Evolutionary conservation across 208 protist species (phyloP), one percentile per base, ranked within the genome.

Genomic region (Leishmania mexicana): DNA sequence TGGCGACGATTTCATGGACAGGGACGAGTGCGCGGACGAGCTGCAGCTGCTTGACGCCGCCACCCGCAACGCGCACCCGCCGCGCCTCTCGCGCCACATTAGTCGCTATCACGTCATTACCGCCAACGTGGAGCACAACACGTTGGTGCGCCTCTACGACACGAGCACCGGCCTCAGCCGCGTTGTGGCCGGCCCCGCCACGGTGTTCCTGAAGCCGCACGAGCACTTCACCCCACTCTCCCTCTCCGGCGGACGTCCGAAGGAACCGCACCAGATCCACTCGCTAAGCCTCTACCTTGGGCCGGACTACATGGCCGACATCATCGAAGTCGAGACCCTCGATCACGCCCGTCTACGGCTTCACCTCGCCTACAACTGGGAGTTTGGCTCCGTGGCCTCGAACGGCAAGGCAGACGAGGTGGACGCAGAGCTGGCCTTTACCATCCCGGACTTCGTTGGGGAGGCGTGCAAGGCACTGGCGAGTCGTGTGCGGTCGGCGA

Each of bases 291-390:
- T 99, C 28, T 97, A 94, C 80, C 87, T 99, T 28, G 98, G 98
- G n/a, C 98, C 98, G 24, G 97, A 99, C 87, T 99, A 98, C 85
- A 99, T 99, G 95, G 91, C 95, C 17, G 98, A 99, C 84, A 71
- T 90, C 31, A 91, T 99, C 81, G 90, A 92, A 40, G 96, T 99
- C 0, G 97, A 99, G 88, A 99, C 98, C 0, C 86, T 92, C 47
- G 99, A 99, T 75, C 98, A 99, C 91, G 95, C 98, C 4, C 92
- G 97, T 19, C 91, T 99, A 70, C 84, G 83, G 40, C 88, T 99
- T 47, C 85, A 98, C 71, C 88, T 99, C 4, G 94, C 96, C 65
- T 99, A 99, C 95, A 99, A 99, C 88, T 99, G 99, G 99, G 87
- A 98, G 79, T 99, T 99, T 78, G 92, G 94, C 57, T 77, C 85